Conservation (phyloP, 1,284 basidiomycete species). For the Sporisorium exsertum region DNA sequence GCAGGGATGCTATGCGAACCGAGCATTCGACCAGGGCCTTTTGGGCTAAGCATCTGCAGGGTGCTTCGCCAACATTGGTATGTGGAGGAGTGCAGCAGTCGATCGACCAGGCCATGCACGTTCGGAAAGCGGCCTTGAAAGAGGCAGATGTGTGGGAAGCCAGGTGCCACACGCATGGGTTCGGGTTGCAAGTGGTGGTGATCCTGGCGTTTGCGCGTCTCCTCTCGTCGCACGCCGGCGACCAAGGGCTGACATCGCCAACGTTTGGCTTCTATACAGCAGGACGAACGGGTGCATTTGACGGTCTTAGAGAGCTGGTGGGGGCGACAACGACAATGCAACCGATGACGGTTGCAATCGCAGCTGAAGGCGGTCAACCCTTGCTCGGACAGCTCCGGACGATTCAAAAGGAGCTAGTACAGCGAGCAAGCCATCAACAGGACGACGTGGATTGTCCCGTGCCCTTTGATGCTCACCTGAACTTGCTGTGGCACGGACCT, state of each 20-base stretch:
- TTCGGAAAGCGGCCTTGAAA: conserved; percentile 2
- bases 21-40: neutral
- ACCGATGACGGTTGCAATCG: conserved; percentile 18
- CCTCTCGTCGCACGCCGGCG: conserved; percentile 1
- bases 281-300: conserved; percentile 13
- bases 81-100: conserved; percentile 14
- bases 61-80: conserved; percentile 14
- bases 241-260: neutral
- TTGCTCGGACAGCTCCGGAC: conserved; percentile 5
- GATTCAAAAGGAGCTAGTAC: conserved; percentile 11
- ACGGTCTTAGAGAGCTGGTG: conserved; percentile 11
- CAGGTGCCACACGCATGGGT: conserved; percentile 6
- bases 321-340: conserved; percentile 18
- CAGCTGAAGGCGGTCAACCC: neutral
- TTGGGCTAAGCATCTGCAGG: neutral
- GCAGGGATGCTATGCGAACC: neutral
- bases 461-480: conserved; percentile 23
- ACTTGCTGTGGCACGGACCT: conserved; percentile 16
- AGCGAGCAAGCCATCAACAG: conserved; percentile 10
- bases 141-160: neutral
- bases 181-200: conserved; percentile 22
- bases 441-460: neutral
- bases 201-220: conserved; percentile 21
- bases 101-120: conserved; percentile 10
- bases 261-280: conserved; percentile 27